A percentile compares a stretch with the other conserved stretches of the same genome.
phyloP scores from a whole-genome alignment of 2,329 filamentous ascomycete species.

The Aspergillus glaucus region DNA sequence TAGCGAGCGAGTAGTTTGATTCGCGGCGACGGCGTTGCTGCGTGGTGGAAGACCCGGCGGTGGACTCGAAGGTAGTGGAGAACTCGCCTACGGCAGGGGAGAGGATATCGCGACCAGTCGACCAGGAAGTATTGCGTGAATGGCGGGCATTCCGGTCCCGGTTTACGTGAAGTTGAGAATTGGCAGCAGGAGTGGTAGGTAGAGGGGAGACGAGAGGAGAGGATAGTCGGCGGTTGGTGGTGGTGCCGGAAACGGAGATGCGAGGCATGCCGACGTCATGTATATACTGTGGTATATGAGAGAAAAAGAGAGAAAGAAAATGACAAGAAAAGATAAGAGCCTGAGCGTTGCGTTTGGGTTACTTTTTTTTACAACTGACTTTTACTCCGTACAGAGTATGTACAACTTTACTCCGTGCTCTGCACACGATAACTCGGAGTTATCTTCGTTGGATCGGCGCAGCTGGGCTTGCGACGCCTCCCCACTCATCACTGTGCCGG shows the following conservation, averaged over 20 bases:
- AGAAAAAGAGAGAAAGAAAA: slow-evolving; percentile 3
- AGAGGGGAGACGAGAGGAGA: slow-evolving; percentile 1
- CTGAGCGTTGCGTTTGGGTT: background rate
- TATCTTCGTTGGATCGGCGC: background rate
- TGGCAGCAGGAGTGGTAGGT: background rate
- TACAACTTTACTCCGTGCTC: too few species aligned
- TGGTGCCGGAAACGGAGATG: slow-evolving; percentile 2
- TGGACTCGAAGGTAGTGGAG: background rate
- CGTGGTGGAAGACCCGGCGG: slow-evolving; percentile 15
- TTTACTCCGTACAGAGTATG: background rate
- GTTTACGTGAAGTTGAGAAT: slow-evolving; percentile 9
- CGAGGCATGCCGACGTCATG: background rate
- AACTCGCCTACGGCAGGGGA: background rate
- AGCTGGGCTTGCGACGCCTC: slow-evolving; percentile 11
- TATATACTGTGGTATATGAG: slow-evolving; percentile 7
- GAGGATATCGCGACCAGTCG: slow-evolving; percentile 23
- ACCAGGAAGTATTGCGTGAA: slow-evolving; percentile 30
- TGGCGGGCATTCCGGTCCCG: slow-evolving; percentile 30
- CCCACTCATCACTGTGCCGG: slow-evolving; percentile 4
- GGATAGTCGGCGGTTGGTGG: background rate
- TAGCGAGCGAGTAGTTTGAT: slow-evolving; percentile 26
- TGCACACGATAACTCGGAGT: background rate
- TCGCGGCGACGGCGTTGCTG: slow-evolving; percentile 27
- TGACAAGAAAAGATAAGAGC: slow-evolving; percentile 3
- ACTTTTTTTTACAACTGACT: background rate